phyloP scores from a whole-genome alignment of 179 eudicot species.

The Silene vulgaris region DNA sequence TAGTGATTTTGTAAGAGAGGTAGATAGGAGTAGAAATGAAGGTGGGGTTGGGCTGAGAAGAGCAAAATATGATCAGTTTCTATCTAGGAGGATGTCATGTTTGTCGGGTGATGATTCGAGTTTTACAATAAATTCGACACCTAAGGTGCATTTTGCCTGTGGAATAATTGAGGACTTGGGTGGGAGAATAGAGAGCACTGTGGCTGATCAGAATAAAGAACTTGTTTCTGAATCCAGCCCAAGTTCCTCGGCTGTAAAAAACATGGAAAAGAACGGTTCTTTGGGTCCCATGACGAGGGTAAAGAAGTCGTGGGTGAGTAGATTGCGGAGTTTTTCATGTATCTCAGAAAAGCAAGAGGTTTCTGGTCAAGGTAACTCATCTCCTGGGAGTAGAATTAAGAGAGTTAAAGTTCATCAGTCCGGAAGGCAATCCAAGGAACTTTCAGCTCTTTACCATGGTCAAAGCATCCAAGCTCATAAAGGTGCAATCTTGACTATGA shows the following conservation, averaged over 20 bases:
- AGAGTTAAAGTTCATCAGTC: conserved; percentile 60
- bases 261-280: conserved; percentile 22
- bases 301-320: conserved; percentile 51
- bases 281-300: conserved; percentile 31
- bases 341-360: conserved; percentile 34
- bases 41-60: too few relatives aligned
- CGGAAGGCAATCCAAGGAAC: conserved; percentile 56
- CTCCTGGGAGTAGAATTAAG: conserved; percentile 35
- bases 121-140: conserved; percentile 23
- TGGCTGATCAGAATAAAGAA: too few relatives aligned
- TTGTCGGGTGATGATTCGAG: conserved; percentile 34
- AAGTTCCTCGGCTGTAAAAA: conserved; percentile 27
- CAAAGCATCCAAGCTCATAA: conserved; percentile 78
- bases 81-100: conserved; percentile 38
- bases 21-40: conserved; percentile 29
- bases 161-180: not conserved
- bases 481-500: conserved; percentile 79
- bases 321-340: conserved; percentile 50
- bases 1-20: conserved; percentile 23
- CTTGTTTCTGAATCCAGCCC: conserved; percentile 4
- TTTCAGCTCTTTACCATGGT: conserved; percentile 68
- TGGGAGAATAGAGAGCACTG: conserved; percentile 22
- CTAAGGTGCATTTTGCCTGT: not conserved
- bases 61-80: conserved; percentile 30
- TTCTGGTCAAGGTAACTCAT: conserved; percentile 25